Evolutionary conservation across 768 basidiomycete genomes (phyloP), one percentile per base, ranked within the genome.

Genomic region (Lyophyllum decastes): DNA sequence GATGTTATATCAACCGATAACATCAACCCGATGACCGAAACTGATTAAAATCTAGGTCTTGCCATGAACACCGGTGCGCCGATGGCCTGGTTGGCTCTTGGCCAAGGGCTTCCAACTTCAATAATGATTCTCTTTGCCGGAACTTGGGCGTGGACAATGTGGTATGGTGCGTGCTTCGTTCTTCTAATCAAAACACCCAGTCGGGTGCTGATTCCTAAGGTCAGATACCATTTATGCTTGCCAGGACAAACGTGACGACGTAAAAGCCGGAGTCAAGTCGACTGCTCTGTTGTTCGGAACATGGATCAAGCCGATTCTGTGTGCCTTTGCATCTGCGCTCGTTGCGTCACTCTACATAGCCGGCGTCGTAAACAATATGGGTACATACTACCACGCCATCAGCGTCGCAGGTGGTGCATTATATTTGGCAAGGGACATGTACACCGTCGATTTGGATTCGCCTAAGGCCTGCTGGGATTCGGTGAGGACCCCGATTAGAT

Each of bases 171-270:
- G 59, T 49, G 21, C 46, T 14, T 17, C 12, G 17, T 5, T 46
- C 19, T 27, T n/a, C 21, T 10, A n/a, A 6, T 30, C 40, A 9
- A 25, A 0, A 1, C n/a, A 12, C 0, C 16, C 12, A 49, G 41
- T 21, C 40, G n/a, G n/a, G n/a, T n/a, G 50, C 25, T 52, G 27
- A 53, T 17, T 9, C 14, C 27, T 24, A 45, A 1, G 26, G 46
- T 48, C 24, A 63, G 72, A 88, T 66, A 84, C 84, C 0, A 84
- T 86, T 61, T 88, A 88, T 64, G 86, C 84, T 2, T 84, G 84
- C 62, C 75, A 73, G 53, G 86, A 88, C 68, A 83, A 82, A 56
- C 68, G 71, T 34, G 86, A 87, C 72, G 86, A 87, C 63, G 68
- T 81, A 5, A 60, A 62, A 21, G 63, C 63, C 24, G 63, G 63